Percentiles rank a stretch among this genome's conserved stretches.
phyloP scores from a whole-genome alignment of 495 filamentous ascomycete species.

The Delitschia confertaspora region DNA sequence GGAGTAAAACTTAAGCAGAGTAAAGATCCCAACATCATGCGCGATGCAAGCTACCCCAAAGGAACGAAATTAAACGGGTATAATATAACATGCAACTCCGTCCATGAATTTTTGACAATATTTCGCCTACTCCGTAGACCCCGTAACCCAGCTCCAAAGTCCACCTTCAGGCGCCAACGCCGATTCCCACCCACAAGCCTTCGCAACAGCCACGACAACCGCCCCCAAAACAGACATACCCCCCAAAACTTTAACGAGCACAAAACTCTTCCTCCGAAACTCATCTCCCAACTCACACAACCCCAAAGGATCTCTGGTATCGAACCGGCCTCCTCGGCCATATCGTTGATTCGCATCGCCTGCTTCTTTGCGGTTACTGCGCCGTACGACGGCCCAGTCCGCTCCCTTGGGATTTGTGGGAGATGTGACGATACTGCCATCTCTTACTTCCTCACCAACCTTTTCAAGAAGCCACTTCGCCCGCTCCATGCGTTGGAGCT shows the following conservation, averaged over 20 bases:
- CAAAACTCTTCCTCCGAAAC: constrained; percentile 53
- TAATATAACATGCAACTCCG: too few relatives aligned
- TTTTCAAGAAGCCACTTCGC: constrained; percentile 66
- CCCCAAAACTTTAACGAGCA: constrained; percentile 70
- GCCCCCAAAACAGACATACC: constrained; percentile 66
- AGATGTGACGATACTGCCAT: constrained; percentile 42
- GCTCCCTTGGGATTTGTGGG: constrained; percentile 35
- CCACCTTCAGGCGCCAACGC: constrained; percentile 20
- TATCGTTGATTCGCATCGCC: constrained; percentile 26
- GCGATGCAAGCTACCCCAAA: too few relatives aligned
- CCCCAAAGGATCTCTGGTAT: constrained; percentile 66
- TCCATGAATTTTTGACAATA: neutral
- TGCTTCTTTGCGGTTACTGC: constrained; percentile 20
- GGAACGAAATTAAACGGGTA: too few relatives aligned
- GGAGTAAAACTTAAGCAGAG: too few relatives aligned
- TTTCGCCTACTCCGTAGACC: constrained; percentile 5
- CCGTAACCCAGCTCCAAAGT: constrained; percentile 19
- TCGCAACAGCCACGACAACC: constrained; percentile 44
- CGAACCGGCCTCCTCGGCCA: constrained; percentile 24
- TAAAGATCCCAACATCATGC: too few relatives aligned
- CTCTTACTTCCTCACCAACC: constrained; percentile 51
- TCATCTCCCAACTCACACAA: constrained; percentile 62
- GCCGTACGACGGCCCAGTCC: constrained; percentile 21
- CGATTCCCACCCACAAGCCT: constrained; percentile 18
- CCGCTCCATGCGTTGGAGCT: constrained; percentile 60